Conservation (phyloP, 495 filamentous ascomycete genomes). For the Jackrogersella minutella region DNA sequence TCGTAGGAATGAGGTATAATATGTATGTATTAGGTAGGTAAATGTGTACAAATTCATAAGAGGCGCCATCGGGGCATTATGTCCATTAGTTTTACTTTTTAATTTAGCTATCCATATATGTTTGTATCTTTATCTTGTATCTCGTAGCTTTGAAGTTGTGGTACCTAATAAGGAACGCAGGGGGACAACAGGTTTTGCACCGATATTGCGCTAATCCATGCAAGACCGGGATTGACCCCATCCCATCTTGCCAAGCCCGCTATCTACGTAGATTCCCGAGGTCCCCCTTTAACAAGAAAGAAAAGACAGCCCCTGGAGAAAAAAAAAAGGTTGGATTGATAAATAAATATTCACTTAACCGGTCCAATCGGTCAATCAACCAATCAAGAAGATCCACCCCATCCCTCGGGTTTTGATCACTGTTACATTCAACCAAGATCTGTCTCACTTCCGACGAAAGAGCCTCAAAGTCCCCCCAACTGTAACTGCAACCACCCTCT, state of each 20-base stretch:
- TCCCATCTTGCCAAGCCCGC: not conserved
- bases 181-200: too few species aligned
- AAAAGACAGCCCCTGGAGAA: too few species aligned
- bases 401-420: slow-evolving; percentile 15
- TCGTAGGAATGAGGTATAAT: not conserved
- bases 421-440: slow-evolving; percentile 41
- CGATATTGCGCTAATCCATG: slow-evolving; percentile 25
- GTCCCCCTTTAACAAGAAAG: too few species aligned
- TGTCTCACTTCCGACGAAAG: slow-evolving; percentile 34
- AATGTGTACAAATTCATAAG: not conserved
- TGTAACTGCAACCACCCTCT: not conserved
- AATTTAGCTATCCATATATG: too few species aligned
- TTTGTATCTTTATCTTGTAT: too few species aligned
- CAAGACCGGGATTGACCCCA: too few species aligned
- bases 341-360: not conserved
- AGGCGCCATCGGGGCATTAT: not conserved
- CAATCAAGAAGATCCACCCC: slow-evolving; percentile 5
- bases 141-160: too few species aligned
- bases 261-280: too few species aligned
- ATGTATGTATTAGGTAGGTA: not conserved
- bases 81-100: not conserved
- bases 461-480: slow-evolving; percentile 32
- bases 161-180: too few species aligned
- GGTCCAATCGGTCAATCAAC: not conserved
- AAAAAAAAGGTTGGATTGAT: too few species aligned